Evolutionary conservation across 1,284 basidiomycete species (phyloP).

Genomic region (Pyrrhoderma noxium): DNA sequence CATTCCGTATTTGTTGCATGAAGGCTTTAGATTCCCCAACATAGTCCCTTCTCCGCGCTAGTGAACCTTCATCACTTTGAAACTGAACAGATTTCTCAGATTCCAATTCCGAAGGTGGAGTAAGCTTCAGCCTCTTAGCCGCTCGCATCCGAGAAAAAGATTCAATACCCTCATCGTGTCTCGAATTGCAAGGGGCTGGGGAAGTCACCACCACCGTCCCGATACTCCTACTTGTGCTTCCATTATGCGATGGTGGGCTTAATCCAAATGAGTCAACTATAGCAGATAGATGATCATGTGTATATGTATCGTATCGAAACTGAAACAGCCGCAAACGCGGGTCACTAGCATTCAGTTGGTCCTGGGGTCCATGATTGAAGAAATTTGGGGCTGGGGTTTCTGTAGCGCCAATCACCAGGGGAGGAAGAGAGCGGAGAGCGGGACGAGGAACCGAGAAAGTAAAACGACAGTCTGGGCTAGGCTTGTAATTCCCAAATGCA

Average conservation of each 20-base stretch:
- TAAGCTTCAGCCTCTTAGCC: constrained; percentile 70
- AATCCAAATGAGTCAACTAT: constrained; percentile 85
- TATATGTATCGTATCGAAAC: constrained; percentile 90
- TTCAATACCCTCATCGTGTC: constrained; percentile 21
- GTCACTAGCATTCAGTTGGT: constrained; percentile 39
- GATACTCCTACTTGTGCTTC: constrained; percentile 32
- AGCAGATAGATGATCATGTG: constrained; percentile 83
- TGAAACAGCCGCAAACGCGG: constrained; percentile 81
- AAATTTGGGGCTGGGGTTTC: constrained; percentile 14
- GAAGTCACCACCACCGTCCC: constrained; percentile 37
- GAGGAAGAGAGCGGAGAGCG: constrained; percentile 20
- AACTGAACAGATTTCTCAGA: constrained; percentile 30
- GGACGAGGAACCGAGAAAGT: constrained; percentile 61
- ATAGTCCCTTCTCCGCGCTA: constrained; percentile 43
- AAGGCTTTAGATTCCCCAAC: constrained; percentile 63
- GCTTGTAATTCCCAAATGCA: constrained; percentile 26
- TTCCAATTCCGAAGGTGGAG: constrained; percentile 45
- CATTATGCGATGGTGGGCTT: constrained; percentile 59
- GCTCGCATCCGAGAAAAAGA: constrained; percentile 51
- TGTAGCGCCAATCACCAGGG: constrained; percentile 28
- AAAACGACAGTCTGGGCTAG: constrained; percentile 51
- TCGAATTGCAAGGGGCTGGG: constrained; percentile 22
- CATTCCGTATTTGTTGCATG: constrained; percentile 70
- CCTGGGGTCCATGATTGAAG: constrained; percentile 22
- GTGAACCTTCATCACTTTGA: background rate